Evolutionary conservation across 2,329 filamentous ascomycete species (phyloP).

Genomic region (Colletotrichum tropicale): DNA sequence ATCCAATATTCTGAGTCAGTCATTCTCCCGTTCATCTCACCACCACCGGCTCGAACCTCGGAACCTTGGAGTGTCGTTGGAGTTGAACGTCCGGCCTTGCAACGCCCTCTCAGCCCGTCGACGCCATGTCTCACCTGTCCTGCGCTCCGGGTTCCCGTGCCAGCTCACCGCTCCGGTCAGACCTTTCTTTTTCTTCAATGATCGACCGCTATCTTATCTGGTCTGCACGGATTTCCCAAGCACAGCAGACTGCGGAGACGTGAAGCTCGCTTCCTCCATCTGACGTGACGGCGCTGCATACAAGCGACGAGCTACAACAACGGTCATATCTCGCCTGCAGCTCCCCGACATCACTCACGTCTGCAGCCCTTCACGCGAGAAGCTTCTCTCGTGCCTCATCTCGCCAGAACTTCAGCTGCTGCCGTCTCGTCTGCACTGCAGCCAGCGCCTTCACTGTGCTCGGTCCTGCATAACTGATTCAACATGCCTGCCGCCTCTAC

Average conservation of each 20-base stretch:
- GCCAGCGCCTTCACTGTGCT: neutral
- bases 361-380: neutral
- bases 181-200: neutral
- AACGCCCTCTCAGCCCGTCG: neutral
- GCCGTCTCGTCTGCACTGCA: neutral
- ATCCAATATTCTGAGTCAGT: neutral
- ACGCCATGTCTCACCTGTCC: neutral
- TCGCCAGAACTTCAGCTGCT: neutral
- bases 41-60: neutral
- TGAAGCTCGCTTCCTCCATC: neutral
- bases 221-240: neutral
- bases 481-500: constrained; percentile 1
- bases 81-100: neutral
- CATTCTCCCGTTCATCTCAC: neutral
- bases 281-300: constrained; percentile 1
- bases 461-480: constrained; percentile 8
- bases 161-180: neutral
- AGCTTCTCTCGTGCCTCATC: neutral
- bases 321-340: constrained; percentile 11
- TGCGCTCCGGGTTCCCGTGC: neutral
- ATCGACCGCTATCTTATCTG: neutral
- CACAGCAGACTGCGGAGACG: neutral
- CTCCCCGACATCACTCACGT: neutral
- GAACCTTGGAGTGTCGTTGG: neutral
- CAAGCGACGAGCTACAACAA: neutral